Conservation (phyloP, 2,329 filamentous ascomycete genomes). For the Fusarium oligoseptatum region DNA sequence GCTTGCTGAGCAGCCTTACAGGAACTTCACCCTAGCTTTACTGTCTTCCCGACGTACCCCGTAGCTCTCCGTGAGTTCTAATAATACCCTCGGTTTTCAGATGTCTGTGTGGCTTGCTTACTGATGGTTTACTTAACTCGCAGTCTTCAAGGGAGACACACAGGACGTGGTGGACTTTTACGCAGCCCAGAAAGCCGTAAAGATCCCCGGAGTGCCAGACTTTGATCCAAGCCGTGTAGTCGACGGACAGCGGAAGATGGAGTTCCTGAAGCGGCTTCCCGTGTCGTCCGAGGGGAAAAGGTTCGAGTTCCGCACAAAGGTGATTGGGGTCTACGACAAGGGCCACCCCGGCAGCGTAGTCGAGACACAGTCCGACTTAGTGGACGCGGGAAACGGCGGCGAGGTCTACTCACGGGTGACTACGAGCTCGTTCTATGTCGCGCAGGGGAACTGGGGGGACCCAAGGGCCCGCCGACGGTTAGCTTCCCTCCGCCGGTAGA, state of each 20-base stretch:
- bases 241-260: conserved; percentile 85
- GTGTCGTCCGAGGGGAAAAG: conserved; percentile 76
- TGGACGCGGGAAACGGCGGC: conserved; percentile 75
- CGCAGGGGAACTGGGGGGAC: conserved; percentile 86
- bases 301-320: conserved; percentile 83
- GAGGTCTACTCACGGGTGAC: conserved; percentile 80
- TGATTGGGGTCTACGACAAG: conserved; percentile 91
- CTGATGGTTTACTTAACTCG: not conserved
- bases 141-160: not conserved
- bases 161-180: conserved; percentile 68
- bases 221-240: conserved; percentile 82
- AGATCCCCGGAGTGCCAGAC: conserved; percentile 81
- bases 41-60: conserved; percentile 90
- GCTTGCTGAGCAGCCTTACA: conserved; percentile 51
- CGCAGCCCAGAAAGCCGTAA: conserved; percentile 72
- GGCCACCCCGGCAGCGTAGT: conserved; percentile 85
- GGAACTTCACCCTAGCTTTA: conserved; percentile 90
- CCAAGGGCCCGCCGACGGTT: conserved; percentile 85
- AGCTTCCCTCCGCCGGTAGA: conserved; percentile 81
- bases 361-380: conserved; percentile 82
- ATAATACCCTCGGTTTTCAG: not conserved
- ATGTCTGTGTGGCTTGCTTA: conserved; percentile 65
- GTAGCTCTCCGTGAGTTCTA: conserved; percentile 77
- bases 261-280: conserved; percentile 82
- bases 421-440: conserved; percentile 83